These are phyloP conservation scores for Holtermanniella nyarrowii DNA, from an alignment of 768 basidiomycete genomes.

Conservation along the genomic window DNA sequence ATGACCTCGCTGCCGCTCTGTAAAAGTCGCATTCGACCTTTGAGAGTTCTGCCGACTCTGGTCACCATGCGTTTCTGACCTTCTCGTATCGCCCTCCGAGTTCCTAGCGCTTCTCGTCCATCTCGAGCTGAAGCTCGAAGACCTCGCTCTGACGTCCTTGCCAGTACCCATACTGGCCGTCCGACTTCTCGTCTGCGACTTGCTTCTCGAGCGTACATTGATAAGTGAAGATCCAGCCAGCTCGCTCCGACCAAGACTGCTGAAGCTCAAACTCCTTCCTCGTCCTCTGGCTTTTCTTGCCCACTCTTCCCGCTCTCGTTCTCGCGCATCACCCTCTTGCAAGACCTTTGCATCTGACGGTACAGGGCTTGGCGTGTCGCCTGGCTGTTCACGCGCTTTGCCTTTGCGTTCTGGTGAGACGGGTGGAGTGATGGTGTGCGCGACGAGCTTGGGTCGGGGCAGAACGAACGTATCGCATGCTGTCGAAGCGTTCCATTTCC, in stretches of 20 bases:
- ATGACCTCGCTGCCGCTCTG: not conserved
- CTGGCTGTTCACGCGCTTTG: not conserved
- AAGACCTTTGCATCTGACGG: slow-evolving; percentile 5
- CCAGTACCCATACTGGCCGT: slow-evolving; percentile 1
- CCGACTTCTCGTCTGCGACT: slow-evolving; percentile 11
- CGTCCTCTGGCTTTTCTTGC: slow-evolving; percentile 12
- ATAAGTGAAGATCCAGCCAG: slow-evolving; percentile 5
- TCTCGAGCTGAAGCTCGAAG: slow-evolving; percentile 10
- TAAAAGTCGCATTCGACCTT: not conserved
- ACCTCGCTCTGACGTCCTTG: slow-evolving; percentile 7
- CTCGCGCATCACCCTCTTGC: slow-evolving; percentile 11
- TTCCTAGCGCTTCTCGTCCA: not conserved
- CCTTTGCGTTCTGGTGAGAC: slow-evolving; percentile 7
- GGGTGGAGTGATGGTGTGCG: slow-evolving; percentile 31
- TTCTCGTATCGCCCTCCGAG: not conserved
- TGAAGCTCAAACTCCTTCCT: slow-evolving; percentile 22
- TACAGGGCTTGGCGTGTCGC: not conserved
- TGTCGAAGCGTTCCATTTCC: slow-evolving; percentile 21
- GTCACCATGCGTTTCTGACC: no score
- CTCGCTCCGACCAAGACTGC: slow-evolving; percentile 9
- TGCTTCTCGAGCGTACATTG: not conserved
- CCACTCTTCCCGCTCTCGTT: slow-evolving; percentile 28
- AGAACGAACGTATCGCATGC: slow-evolving; percentile 27
- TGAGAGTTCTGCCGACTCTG: not conserved
- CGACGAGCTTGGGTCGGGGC: slow-evolving; percentile 21